A percentile compares a stretch with the other conserved stretches of the same genome.
Evolutionary conservation across 2,329 filamentous ascomycete species (phyloP).

Genomic region (Verticillium nubilum): DNA sequence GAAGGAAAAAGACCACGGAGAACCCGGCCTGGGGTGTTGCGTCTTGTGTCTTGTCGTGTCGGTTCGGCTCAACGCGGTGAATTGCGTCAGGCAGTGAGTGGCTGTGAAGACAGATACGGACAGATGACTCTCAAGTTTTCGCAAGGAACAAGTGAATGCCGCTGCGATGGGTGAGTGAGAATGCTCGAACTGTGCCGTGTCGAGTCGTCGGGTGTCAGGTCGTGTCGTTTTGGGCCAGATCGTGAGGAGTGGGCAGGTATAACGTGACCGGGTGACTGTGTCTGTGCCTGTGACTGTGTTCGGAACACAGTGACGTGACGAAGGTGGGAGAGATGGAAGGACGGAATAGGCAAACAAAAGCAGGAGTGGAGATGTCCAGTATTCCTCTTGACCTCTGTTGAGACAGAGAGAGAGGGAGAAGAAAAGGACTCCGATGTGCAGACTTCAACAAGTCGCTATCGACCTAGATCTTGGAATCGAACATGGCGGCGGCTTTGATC

Average conservation of each 20-base stretch:
- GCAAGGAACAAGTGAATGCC: constrained; percentile 49
- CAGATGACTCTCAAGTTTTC: constrained; percentile 16
- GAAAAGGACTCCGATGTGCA: constrained; percentile 28
- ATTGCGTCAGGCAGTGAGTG: background rate
- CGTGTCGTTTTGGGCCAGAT: constrained; percentile 3
- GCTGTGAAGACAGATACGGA: constrained; percentile 1
- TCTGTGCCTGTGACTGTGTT: constrained; percentile 8
- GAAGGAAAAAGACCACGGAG: background rate
- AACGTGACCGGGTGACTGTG: constrained; percentile 8
- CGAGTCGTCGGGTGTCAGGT: constrained; percentile 3
- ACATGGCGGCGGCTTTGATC: constrained; percentile 49
- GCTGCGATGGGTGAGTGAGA: constrained; percentile 26
- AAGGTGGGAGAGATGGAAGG: constrained; percentile 9
- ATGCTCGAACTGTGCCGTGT: constrained; percentile 13
- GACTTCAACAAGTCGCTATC: constrained; percentile 51
- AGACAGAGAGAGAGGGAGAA: background rate
- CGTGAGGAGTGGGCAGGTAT: constrained; percentile 5
- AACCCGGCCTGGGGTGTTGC: background rate
- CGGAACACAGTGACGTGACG: constrained; percentile 11
- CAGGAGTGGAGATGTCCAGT: constrained; percentile 8
- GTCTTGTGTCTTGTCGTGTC: background rate
- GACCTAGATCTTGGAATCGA: constrained; percentile 46
- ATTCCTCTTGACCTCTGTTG: background rate
- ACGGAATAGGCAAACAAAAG: constrained; percentile 10
- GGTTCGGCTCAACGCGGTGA: background rate